Evolutionary conservation across 1,284 basidiomycete species (phyloP), one percentile per base, ranked within the genome.

Genomic region (Pterula multifida): DNA sequence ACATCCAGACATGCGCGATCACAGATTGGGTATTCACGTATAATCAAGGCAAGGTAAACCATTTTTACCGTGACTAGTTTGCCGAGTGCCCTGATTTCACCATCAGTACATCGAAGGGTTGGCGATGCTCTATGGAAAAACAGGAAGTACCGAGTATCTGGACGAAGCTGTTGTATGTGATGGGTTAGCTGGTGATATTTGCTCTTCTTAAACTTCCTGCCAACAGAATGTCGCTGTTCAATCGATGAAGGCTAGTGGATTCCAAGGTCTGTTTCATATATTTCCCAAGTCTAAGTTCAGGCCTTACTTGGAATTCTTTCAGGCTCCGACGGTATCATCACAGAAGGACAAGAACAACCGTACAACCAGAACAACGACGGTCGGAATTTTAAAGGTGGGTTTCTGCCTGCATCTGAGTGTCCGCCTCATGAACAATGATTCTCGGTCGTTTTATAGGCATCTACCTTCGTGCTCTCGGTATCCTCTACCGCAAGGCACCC

Each of bases 21-120:
- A 42, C 39, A 9, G 39, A 42, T 42, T 42, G 39, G 39, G 39
- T 42, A 17, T 42, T 42, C 39, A 42, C 39, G 9, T 42, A 42
- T 22, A 42, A 42, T 17, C 39, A 42, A 17, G 39, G 39, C 39
- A 42, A 42, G 39, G 39, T 42, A 42, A 6, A 17, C 9, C 4
- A 22, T 6, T n/a, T 9, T 42, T 19, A 17, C 21, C 9, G n/a
- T n/a, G n/a, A n/a, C n/a, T 11, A 32, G 28, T 15, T 32, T 32
- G 28, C 15, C 28, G 6, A 42, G 9, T 6, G 17, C 13, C n/a
- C 39, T 42, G 9, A 42, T 35, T 22, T 42, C 21, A 4, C 4
- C n/a, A 42, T 42, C n/a, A 42, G 39, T 42, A 42, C 19, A 42
- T 42, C 17, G 39, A 42, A 42, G 39, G 9, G 9, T 22, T 42